These are phyloP conservation scores for Strigomonas culicis DNA, from an alignment of 208 protist species.

Conservation along the genomic window DNA sequence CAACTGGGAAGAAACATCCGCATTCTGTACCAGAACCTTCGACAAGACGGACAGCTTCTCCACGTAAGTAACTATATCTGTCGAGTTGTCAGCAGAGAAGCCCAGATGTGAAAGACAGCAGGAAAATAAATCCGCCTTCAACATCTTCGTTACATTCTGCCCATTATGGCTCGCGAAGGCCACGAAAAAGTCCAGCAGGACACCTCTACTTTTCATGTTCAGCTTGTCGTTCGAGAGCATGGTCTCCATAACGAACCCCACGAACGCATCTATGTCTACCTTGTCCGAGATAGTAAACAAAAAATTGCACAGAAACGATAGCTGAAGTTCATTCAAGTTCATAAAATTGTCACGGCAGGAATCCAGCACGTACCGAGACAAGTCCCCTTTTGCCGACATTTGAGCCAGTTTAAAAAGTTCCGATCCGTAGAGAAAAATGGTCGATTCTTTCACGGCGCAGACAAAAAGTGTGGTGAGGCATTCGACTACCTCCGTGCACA, in stretches of 20 bases:
- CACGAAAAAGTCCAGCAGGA: conserved; percentile 35
- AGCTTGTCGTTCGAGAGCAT: conserved; percentile 12
- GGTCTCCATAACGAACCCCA: conserved; percentile 18
- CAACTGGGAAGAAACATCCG: conserved; percentile 17
- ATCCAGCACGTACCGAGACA: conserved; percentile 33
- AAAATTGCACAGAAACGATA: conserved; percentile 6
- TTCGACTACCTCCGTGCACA: conserved; percentile 34
- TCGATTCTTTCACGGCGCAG: conserved; percentile 20
- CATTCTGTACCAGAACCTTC: conserved; percentile 26
- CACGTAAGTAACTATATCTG: conserved; percentile 20
- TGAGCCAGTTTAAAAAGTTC: conserved; percentile 39
- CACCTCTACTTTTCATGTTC: conserved; percentile 15
- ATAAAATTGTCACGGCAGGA: conserved; percentile 32
- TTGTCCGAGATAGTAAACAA: conserved; percentile 6
- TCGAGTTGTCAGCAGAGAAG: conserved; percentile 3
- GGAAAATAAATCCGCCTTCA: conserved; percentile 17
- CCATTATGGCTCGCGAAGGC: conserved; percentile 6
- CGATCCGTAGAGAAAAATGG: conserved; percentile 30
- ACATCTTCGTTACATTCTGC: not conserved
- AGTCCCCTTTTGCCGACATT: conserved; percentile 11
- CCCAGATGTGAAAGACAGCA: conserved; percentile 19
- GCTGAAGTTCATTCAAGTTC: not conserved
- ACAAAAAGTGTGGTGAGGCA: conserved; percentile 47
- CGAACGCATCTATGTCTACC: conserved; percentile 18
- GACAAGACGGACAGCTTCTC: conserved; percentile 36